These are phyloP conservation scores for Ustilago vetiveriae DNA, from an alignment of 1,284 basidiomycete genomes.

Conservation along the genomic window DNA sequence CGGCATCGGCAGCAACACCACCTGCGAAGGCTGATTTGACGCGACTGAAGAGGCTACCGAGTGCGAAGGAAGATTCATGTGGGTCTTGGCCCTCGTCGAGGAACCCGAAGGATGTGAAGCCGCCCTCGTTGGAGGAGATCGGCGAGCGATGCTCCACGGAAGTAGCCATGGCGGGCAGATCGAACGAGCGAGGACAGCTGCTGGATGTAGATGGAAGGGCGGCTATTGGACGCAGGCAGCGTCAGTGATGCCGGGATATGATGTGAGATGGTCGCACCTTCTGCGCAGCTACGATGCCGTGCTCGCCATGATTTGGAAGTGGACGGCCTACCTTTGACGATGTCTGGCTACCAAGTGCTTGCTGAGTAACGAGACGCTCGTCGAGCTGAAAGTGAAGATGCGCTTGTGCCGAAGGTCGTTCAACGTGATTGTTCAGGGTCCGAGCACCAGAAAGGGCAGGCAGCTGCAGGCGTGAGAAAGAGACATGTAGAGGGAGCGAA, in stretches of 20 bases:
- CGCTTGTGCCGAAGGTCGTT: conserved; percentile 2
- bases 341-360: neutral
- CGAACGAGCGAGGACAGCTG: no score
- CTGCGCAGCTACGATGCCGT: no score
- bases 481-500: no score
- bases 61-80: conserved; percentile 48
- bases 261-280: no score
- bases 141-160: conserved; percentile 4
- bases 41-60: conserved; percentile 56
- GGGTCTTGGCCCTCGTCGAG: conserved; percentile 54
- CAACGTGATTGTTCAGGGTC: conserved; percentile 1
- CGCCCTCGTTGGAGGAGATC: conserved; percentile 2
- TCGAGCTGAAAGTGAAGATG: neutral
- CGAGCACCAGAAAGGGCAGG: neutral
- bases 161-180: neutral
- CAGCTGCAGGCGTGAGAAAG: no score
- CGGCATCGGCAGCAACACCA: conserved; percentile 5
- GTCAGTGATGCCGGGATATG: no score
- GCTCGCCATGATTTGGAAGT: neutral
- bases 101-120: conserved; percentile 58
- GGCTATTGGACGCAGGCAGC: no score
- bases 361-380: neutral
- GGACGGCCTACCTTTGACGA: neutral
- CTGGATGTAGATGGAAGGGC: no score
- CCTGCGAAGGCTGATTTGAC: conserved; percentile 57